Evolutionary conservation across 73 alveolate genomes (phyloP).

Genomic region (Blepharisma stoltei): DNA sequence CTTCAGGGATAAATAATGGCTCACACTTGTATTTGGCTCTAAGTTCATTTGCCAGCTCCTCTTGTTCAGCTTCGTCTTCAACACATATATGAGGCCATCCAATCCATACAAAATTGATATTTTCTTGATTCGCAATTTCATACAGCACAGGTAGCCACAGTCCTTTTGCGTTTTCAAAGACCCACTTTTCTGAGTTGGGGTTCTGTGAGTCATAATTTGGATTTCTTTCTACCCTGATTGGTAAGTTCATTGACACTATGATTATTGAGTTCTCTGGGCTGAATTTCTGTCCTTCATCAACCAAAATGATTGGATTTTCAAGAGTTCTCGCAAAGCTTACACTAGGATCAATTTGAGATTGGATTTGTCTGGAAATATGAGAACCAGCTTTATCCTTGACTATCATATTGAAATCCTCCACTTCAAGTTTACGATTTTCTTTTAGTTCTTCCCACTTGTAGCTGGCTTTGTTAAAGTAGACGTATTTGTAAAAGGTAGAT

Average conservation of each 20-base stretch:
- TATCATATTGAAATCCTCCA: background rate
- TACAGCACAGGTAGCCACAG: conserved; percentile 5
- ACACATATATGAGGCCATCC: conserved; percentile 27
- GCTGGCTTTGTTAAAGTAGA: background rate
- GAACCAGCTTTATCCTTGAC: conserved; percentile 20
- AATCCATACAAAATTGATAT: conserved; percentile 4
- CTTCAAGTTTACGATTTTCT: conserved; percentile 13
- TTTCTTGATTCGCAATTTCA: background rate
- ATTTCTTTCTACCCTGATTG: conserved; percentile 9
- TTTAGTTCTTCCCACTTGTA: conserved; percentile 20
- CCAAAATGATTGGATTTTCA: too few relatives aligned
- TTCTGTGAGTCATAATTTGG: background rate
- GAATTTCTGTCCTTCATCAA: background rate
- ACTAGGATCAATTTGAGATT: too few relatives aligned
- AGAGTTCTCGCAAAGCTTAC: too few relatives aligned
- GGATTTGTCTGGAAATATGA: conserved; percentile 17
- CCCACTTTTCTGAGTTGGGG: background rate
- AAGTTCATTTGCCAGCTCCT: background rate
- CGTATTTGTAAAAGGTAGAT: conserved; percentile 1
- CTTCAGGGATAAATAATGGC: conserved; percentile 9
- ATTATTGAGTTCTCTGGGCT: background rate
- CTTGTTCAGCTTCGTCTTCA: conserved; percentile 6
- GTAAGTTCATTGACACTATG: background rate
- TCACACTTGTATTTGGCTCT: background rate
- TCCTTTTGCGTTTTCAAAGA: background rate